Base-by-base conservation (phyloP, 371 early-diverging fungal species). In the Thermomucor indicae-seudaticae region DNA sequence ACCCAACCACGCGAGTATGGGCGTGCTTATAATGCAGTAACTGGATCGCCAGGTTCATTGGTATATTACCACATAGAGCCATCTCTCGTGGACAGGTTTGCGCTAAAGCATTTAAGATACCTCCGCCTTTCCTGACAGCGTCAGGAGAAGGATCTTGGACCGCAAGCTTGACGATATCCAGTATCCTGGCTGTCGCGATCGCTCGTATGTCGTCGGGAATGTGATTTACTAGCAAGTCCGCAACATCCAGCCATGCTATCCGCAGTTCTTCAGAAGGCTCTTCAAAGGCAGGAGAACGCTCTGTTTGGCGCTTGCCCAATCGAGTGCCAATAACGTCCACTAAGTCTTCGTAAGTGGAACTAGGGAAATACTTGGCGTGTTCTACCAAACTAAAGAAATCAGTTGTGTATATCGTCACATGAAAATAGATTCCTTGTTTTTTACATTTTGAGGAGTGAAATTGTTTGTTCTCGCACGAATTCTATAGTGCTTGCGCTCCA, bases 1-100 rank as follows among this genome's bases (percentile, higher is more conserved):
- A 23, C 12, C 47, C 47, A 34, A 28, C 24, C n/a, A n/a, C 23
- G 1, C 47, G 47, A 14, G 35, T 17, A 23, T 17, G 23, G 4
- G 47, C 17, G 25, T 47, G 47, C 47, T 47, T 47, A 25, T 47
- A 37, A 35, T 47, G 23, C 8, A 47, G 32, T 20, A 47, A 23
- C 10, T n/a, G 32, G 12, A 47, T 1, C 16, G n/a, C n/a, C 11
- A 47, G 10, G 12, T 31, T 17, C 47, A 47, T 47, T 17, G 47
- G 34, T 19, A 31, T 17, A 12, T 47, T 17, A 12, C 47, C 47
- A 14, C 34, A 22, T 2, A 47, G 23, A 2, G 47, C 47, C 3
- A 47, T 35, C 14, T 28, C 47, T 5, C 35, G 31, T 1, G 20
- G 47, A 4, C 20, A 17, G 11, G 31, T 29, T 8, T 11, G 31